Evolutionary conservation across 2,329 filamentous ascomycete species (phyloP).

Genomic region (Fusarium multiceps): DNA sequence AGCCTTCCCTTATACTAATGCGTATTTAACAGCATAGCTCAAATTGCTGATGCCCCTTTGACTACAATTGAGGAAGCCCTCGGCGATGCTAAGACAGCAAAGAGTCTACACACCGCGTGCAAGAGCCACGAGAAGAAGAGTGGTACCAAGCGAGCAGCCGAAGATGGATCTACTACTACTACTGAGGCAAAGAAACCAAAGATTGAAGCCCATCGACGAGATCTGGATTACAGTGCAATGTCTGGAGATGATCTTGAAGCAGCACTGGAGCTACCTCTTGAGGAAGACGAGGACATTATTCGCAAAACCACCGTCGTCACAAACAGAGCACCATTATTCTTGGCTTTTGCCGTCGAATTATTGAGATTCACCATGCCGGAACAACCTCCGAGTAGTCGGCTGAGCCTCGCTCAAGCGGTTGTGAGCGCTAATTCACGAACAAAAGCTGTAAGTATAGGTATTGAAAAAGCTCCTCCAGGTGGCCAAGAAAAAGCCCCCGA

Average conservation of each 20-base stretch:
- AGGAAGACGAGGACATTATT: constrained; percentile 69
- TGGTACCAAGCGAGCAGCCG: constrained; percentile 48
- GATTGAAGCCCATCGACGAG: constrained; percentile 50
- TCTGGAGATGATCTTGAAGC: constrained; percentile 70
- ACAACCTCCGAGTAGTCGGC: constrained; percentile 83
- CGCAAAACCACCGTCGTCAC: constrained; percentile 70
- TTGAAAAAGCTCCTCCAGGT: constrained; percentile 72
- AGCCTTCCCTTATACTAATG: constrained; percentile 3
- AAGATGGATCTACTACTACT: constrained; percentile 21
- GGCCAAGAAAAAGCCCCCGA: constrained; percentile 79
- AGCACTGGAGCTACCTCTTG: constrained; percentile 69
- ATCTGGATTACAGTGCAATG: constrained; percentile 55
- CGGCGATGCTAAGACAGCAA: constrained; percentile 58
- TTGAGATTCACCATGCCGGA: constrained; percentile 85
- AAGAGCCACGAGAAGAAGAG: constrained; percentile 61
- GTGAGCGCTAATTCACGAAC: constrained; percentile 83
- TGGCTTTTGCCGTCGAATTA: constrained; percentile 81
- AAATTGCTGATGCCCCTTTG: constrained; percentile 64
- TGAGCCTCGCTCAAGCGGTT: constrained; percentile 85
- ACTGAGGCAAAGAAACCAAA: constrained; percentile 48
- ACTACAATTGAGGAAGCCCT: constrained; percentile 59
- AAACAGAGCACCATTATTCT: constrained; percentile 83
- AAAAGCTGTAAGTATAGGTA: constrained; percentile 79
- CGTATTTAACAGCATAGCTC: constrained; percentile 57
- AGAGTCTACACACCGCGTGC: constrained; percentile 64